Evolutionary conservation across 192 early-diverging fungal species (phyloP).

Genomic region (Lobosporangium transversale): DNA sequence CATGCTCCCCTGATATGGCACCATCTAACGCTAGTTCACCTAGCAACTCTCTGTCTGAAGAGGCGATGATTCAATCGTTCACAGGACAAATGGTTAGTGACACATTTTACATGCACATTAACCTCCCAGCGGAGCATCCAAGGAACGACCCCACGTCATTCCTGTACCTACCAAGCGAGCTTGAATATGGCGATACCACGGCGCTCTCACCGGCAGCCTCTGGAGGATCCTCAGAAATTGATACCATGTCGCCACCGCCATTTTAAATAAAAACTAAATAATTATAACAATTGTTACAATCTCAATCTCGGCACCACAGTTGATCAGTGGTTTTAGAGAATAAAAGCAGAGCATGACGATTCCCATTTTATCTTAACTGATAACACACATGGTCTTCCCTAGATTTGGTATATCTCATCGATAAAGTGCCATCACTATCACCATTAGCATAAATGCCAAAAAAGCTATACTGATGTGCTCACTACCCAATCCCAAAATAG

Average conservation of each 20-base stretch:
- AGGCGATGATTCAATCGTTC: constrained; percentile 24
- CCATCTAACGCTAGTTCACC: constrained; percentile 20
- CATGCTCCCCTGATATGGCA: constrained; percentile 14
- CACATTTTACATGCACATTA: constrained; percentile 19
- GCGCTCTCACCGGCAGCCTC: constrained; percentile 24
- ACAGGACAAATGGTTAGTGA: constrained; percentile 20
- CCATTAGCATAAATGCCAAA: too few species aligned
- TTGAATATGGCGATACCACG: constrained; percentile 33
- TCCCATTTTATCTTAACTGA: too few species aligned
- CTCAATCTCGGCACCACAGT: too few species aligned
- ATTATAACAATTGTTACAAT: too few species aligned
- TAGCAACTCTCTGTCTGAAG: constrained; percentile 8
- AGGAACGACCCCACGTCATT: constrained; percentile 28
- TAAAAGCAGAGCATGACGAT: too few species aligned
- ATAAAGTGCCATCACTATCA: too few species aligned
- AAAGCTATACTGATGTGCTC: too few species aligned
- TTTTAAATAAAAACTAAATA: too few species aligned
- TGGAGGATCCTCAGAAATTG: constrained; percentile 25
- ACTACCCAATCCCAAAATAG: too few species aligned
- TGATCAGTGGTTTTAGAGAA: too few species aligned
- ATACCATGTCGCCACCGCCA: constrained; percentile 21
- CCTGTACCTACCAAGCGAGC: constrained; percentile 24
- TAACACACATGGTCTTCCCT: too few species aligned
- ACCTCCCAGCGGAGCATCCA: constrained; percentile 27
- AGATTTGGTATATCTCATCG: too few species aligned